Percentiles rank a stretch among this genome's conserved stretches.
These are phyloP conservation scores for Cymbidium sinense DNA, from an alignment of 106 monocot species.

Conservation along the genomic window DNA sequence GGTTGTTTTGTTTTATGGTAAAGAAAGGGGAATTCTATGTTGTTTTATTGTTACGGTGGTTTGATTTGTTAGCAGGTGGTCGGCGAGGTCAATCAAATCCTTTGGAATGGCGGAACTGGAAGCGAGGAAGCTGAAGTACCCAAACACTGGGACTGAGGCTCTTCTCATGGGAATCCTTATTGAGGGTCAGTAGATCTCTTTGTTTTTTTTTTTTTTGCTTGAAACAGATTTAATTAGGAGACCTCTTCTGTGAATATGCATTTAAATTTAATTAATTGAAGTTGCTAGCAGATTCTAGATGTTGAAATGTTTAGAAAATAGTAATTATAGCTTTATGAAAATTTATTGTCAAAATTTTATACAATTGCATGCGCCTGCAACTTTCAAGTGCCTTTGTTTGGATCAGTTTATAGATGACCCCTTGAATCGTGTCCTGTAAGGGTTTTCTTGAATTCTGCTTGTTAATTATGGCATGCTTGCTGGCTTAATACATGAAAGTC, in stretches of 20 bases:
- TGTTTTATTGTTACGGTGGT: background rate
- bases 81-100: constrained; percentile 71
- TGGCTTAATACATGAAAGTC: too few relatives aligned
- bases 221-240: background rate
- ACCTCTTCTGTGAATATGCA: background rate
- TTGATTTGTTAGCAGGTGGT: constrained; percentile 42
- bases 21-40: background rate
- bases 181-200: constrained; percentile 48
- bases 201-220: background rate
- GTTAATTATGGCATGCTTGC: too few relatives aligned
- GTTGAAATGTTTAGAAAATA: background rate
- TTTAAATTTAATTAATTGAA: background rate
- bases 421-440: too few relatives aligned
- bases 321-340: too few relatives aligned
- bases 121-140: constrained; percentile 83
- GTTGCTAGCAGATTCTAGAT: background rate
- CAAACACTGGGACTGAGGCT: constrained; percentile 68
- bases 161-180: constrained; percentile 83
- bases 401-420: too few relatives aligned
- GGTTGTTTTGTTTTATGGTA: background rate
- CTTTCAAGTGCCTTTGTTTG: too few relatives aligned
- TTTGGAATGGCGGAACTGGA: constrained; percentile 81
- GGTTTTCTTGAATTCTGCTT: too few relatives aligned
- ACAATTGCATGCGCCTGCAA: too few relatives aligned
- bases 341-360: too few relatives aligned